Evolutionary conservation across 176 grass and related monocot genomes (phyloP), one percentile per base, ranked within the genome.

Genomic region (Musa itinerans): DNA sequence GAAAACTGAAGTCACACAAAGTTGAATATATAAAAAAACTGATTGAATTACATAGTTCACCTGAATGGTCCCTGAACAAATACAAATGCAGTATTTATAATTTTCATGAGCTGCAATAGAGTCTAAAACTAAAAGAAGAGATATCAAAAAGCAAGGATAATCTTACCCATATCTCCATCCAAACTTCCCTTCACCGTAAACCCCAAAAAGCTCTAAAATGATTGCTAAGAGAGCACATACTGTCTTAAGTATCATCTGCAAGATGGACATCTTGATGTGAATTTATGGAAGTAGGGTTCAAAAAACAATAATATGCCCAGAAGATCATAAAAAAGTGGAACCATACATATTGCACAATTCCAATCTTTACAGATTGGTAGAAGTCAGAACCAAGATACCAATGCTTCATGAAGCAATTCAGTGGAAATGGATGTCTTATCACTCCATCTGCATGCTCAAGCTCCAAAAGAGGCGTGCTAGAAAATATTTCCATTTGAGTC

Each of bases 321-420:
- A 53, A 26, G 56, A 43, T 49, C 64, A 48, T 52, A n/a, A 43
- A 58, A 55, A 73, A n/a, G 72, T 59, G 51, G 50, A 79, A 82
- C 87, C 90, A 16, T 93, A 98, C 95, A 93, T 98, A 93, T 85
- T 98, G 95, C 63, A 98, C 95, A 54, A 94, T 98, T 71, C 95
- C 95, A 81, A 98, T 89, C 70, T 98, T 98, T 75, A 98, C 90
- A 76, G 88, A 88, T 78, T 98, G 69, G 75, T 93, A 98, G 74
- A 98, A 98, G 59, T 98, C 95, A 2, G 84, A 76, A 85, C 95
- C 95, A n/a, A 93, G 82, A 80, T 91, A 93, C 95, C 90, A 98
- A 67, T 83, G 88, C 78, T 73, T 91, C 83, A 98, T 85, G 79
- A 98, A 93, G 83, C 95, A 98, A 79, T 67, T 98, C 66, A 98